Conservation (phyloP, 148 eudicot species). For the Bassia scoparia region DNA sequence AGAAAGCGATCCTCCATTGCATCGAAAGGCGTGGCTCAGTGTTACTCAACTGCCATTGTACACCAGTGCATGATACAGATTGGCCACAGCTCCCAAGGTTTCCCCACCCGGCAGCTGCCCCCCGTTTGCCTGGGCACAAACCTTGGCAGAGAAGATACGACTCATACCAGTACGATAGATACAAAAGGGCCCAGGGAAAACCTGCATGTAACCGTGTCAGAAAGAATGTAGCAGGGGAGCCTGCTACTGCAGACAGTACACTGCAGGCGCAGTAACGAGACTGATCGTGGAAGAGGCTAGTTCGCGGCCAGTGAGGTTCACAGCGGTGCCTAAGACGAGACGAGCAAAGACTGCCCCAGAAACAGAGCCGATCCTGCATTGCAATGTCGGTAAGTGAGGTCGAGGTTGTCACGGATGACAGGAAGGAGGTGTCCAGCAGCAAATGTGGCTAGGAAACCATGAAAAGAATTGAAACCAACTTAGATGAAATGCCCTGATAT, state of each 20-base stretch:
- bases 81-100: slow-evolving; percentile 83
- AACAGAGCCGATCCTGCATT: slow-evolving; percentile 80
- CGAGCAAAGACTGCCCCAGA: slow-evolving; percentile 78
- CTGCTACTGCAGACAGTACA: slow-evolving; percentile 39
- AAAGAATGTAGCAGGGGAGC: slow-evolving; percentile 38
- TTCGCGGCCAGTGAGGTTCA: slow-evolving; percentile 77
- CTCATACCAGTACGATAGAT: slow-evolving; percentile 88
- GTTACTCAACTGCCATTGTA: slow-evolving; percentile 34
- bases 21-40: slow-evolving; percentile 39
- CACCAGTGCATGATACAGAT: slow-evolving; percentile 69
- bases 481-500: slow-evolving; percentile 76
- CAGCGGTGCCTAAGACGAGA: slow-evolving; percentile 68
- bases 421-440: slow-evolving; percentile 81
- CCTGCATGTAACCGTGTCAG: slow-evolving; percentile 64
- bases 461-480: slow-evolving; percentile 74
- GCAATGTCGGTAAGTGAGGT: slow-evolving; percentile 56
- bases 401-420: slow-evolving; percentile 62
- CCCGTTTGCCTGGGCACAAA: slow-evolving; percentile 74
- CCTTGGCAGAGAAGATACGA: slow-evolving; percentile 59
- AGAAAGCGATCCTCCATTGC: slow-evolving; percentile 84
- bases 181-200: slow-evolving; percentile 83
- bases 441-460: slow-evolving; percentile 72
- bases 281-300: slow-evolving; percentile 58
- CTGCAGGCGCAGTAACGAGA: slow-evolving; percentile 65
- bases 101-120: slow-evolving; percentile 86